These are phyloP conservation scores for Phytophthora macrochlamydospora DNA, from an alignment of 352 stramenopile species.

Conservation along the genomic window DNA sequence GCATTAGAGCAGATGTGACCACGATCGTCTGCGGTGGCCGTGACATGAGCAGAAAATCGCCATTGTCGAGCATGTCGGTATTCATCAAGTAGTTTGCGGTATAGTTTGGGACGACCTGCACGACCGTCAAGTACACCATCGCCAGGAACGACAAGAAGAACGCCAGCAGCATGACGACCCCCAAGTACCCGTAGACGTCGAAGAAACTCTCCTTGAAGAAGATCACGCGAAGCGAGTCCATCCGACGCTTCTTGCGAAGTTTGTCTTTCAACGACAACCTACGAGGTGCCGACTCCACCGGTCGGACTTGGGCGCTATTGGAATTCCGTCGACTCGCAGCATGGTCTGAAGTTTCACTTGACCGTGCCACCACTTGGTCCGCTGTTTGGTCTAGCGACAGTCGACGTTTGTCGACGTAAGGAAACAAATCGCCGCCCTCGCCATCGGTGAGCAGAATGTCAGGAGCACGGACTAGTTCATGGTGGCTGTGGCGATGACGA, in stretches of 20 bases:
- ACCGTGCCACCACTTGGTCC: slow-evolving; percentile 3
- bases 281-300: neutral
- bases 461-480: slow-evolving; percentile 2
- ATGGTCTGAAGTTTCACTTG: neutral
- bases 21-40: slow-evolving; percentile 34
- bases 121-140: slow-evolving; percentile 41
- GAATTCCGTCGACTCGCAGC: slow-evolving; percentile 1
- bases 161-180: slow-evolving; percentile 41
- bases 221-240: slow-evolving; percentile 4
- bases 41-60: slow-evolving; percentile 53
- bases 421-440: slow-evolving; percentile 5
- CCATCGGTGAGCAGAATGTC: neutral
- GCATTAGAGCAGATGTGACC: slow-evolving; percentile 32
- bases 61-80: slow-evolving; percentile 45
- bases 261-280: slow-evolving; percentile 10
- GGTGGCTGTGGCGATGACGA: slow-evolving; percentile 10
- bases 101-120: slow-evolving; percentile 47
- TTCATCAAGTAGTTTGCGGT: slow-evolving; percentile 53
- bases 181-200: slow-evolving; percentile 49
- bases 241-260: neutral
- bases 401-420: slow-evolving; percentile 6
- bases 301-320: slow-evolving; percentile 13
- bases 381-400: slow-evolving; percentile 10
- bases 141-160: slow-evolving; percentile 41
- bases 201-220: slow-evolving; percentile 49